Evolutionary conservation across 2,329 filamentous ascomycete genomes (phyloP).

Genomic region (Pseudogymnoascus sp.): DNA sequence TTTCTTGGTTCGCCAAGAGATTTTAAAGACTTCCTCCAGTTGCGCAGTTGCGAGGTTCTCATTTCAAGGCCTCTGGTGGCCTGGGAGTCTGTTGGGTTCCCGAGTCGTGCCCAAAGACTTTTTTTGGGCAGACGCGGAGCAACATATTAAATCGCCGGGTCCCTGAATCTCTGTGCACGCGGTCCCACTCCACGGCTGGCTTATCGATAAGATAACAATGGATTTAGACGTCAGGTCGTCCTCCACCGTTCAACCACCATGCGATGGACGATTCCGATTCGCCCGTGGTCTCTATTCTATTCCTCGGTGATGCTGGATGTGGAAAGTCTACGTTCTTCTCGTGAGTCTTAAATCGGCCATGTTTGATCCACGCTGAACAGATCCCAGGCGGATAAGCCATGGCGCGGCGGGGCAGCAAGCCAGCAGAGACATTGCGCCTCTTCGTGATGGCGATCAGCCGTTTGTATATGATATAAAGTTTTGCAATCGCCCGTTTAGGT

Average conservation of each 20-base stretch:
- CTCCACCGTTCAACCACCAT: constrained; percentile 15
- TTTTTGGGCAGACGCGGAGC: not conserved
- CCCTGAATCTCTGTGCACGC: constrained; percentile 1
- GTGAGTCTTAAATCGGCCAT: constrained; percentile 35
- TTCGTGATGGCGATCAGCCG: constrained; percentile 54
- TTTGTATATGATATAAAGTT: constrained; percentile 50
- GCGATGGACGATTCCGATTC: constrained; percentile 27
- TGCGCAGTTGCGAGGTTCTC: not conserved
- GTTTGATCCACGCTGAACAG: not conserved
- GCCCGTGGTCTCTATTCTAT: constrained; percentile 44
- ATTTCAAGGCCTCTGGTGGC: not conserved
- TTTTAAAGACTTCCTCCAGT: not conserved
- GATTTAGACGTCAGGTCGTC: constrained; percentile 23
- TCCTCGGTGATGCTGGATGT: constrained; percentile 52
- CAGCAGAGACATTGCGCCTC: constrained; percentile 39
- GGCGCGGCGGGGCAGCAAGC: constrained; percentile 34
- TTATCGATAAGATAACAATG: constrained; percentile 8
- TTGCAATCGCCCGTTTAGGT: constrained; percentile 40
- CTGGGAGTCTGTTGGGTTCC: not conserved
- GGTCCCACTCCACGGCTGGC: not conserved
- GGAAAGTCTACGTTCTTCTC: constrained; percentile 57
- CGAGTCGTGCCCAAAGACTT: constrained; percentile 3
- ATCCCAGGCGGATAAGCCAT: constrained; percentile 44
- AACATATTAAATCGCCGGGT: constrained; percentile 3
- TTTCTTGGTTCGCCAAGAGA: not conserved